Evolutionary conservation across 192 early-diverging fungal genomes (phyloP), one percentile per base, ranked within the genome.

Genomic region (Entophlyctis luteolus): DNA sequence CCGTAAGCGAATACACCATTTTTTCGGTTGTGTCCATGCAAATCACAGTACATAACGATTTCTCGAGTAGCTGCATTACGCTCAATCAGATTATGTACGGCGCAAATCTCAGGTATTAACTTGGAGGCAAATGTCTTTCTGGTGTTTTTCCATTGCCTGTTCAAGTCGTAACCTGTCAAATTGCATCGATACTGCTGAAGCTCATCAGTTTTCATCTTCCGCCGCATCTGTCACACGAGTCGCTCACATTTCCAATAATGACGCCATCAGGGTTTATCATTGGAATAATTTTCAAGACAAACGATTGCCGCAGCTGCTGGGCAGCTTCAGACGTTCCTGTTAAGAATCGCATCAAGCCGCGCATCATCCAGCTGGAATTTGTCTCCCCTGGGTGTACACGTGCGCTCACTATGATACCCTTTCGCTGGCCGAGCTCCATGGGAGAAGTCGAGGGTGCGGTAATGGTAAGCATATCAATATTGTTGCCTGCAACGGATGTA

Each of bases 221-320:
- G n/a, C n/a, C n/a, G n/a, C n/a, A n/a, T n/a, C n/a, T n/a, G 5
- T 62, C 27, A 55, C 48, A 4, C 8, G 31, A 63, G 3, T 33
- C 22, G 37, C 53, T 37, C 28, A 67, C 65, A 49, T 77, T 77
- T 4, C 76, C 76, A n/a, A 77, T 49, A 35, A 77, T 73, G 8
- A 76, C 73, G 16, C 78, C 71, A 48, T 79, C 71, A 3, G 79
- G 79, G 59, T 80, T 80, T 5, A 77, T 52, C 79, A 80, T 80
- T 14, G 79, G 79, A 2, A 80, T 59, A 48, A 79, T 37, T 55
- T 80, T 80, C 14, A 80, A 65, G 20, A 80, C 66, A 45, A 69
- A 80, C 50, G 65, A 55, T 6, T 67, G 62, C 14, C 70, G 38
- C 28, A 80, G 36, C 33, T 34, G 66, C 16, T 55, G n/a, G 0